Conservation (phyloP, 208 protist genomes). For the Naegleria gruberi region DNA sequence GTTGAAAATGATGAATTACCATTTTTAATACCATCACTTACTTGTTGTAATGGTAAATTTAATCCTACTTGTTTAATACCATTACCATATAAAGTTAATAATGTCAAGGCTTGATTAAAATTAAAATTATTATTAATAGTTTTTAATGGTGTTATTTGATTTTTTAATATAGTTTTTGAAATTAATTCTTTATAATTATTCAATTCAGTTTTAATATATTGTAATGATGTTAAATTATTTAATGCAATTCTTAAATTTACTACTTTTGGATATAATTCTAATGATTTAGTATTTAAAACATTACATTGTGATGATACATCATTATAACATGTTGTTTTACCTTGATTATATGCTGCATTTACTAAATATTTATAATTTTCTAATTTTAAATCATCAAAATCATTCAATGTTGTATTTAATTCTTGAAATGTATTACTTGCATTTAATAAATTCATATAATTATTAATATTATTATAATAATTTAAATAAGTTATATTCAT, state of each 20-base stretch:
- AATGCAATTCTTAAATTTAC: background rate
- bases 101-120: background rate
- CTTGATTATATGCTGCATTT: too few relatives aligned
- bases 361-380: too few relatives aligned
- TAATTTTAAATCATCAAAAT: too few relatives aligned
- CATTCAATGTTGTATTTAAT: too few relatives aligned
- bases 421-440: too few relatives aligned
- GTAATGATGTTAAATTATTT: background rate
- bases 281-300: background rate
- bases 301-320: background rate
- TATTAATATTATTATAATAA: background rate
- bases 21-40: background rate
- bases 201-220: background rate
- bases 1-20: too few relatives aligned
- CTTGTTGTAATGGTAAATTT: background rate
- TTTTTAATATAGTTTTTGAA: background rate
- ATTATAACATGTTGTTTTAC: too few relatives aligned
- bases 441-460: background rate
- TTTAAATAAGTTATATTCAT: background rate
- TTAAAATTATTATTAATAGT: background rate
- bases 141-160: background rate
- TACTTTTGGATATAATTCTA: background rate
- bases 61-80: background rate
- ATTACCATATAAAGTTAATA: background rate
- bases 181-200: background rate